Evolutionary conservation across 805 yeast species (phyloP).

Genomic region (Pichia cephalocereana): DNA sequence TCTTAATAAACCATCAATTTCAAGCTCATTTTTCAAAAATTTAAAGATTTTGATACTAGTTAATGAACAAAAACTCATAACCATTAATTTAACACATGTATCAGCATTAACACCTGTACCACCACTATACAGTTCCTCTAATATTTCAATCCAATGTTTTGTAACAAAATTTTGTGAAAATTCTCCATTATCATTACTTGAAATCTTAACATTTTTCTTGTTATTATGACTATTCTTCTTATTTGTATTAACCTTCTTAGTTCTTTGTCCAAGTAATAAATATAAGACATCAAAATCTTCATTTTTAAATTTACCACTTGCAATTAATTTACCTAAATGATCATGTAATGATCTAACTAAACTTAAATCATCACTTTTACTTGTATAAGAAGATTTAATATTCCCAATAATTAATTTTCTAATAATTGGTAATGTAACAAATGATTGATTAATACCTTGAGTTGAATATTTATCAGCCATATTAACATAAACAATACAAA

Average conservation of each 20-base stretch:
- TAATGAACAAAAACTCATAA: conserved; percentile 43
- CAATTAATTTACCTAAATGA: conserved; percentile 38
- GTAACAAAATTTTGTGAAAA: conserved; percentile 51
- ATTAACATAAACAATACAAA: conserved; percentile 44
- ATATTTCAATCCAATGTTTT: conserved; percentile 45
- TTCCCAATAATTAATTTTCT: conserved; percentile 50
- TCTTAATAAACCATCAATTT: conserved; percentile 32
- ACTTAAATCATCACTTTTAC: conserved; percentile 42
- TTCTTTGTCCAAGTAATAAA: conserved; percentile 34
- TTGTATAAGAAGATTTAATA: conserved; percentile 36
- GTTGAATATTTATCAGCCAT: conserved; percentile 22
- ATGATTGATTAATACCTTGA: conserved; percentile 19
- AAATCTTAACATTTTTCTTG: neutral
- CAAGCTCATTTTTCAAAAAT: conserved; percentile 35
- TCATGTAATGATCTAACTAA: conserved; percentile 41
- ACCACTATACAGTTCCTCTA: conserved; percentile 50
- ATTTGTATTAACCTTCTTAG: conserved; percentile 14
- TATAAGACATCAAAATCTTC: conserved; percentile 39
- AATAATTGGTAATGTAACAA: conserved; percentile 29
- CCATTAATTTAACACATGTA: conserved; percentile 37
- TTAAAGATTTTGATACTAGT: conserved; percentile 34
- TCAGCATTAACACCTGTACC: conserved; percentile 46
- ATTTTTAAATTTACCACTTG: conserved; percentile 36
- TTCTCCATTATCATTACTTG: conserved; percentile 13
- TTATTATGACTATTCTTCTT: conserved; percentile 10